Base-by-base conservation (phyloP, 2,329 filamentous ascomycete species). In the Talaromyces verruculosus region DNA sequence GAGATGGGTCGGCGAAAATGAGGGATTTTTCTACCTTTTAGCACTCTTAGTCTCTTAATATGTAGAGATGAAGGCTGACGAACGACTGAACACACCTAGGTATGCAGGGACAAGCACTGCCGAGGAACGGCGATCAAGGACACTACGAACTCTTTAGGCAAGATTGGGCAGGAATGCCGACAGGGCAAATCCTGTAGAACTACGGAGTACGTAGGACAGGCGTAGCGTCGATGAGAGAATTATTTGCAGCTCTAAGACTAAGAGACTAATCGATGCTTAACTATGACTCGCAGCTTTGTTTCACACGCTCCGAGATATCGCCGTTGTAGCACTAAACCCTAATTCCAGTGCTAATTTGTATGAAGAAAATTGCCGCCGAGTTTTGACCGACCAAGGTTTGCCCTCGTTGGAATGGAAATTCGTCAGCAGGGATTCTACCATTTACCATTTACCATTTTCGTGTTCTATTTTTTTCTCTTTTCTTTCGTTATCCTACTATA, bases 301-400 rank as follows among this genome's bases (percentile, higher is more conserved):
- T 57, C 53, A 57, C 33, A 57, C 17, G 30, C 33, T 37, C 53
- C 53, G 53, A 57, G 53, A 57, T 57, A 57, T 57, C 11, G 33
- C 53, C 53, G 53, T 15, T 19, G 30, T 19, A 6, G 11, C 7
- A 25, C 25, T 25, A 35, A 55, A 55, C 30, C 51, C 33, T 57
- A 25, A 37, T 22, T 13, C n/a, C 37, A 11, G 25, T 33, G 49
- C 28, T 53, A 53, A 33, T 4, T 37, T 57, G 53, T 22, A 39
- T 22, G 28, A 3, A 35, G 22, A 55, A 55, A 19, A 7, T 37
- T 19, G 3, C 30, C 8, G 30, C 53, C 53, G 53, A 57, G 53
- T 57, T 57, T 37, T 39, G 5, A 5, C 53, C 53, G 53, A 57
- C 15, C 19, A 57, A n/a, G 28, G 13, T 51, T 53, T 53, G 28